phyloP scores from a whole-genome alignment of 768 basidiomycete genomes.

The Nevesoporus exiguus region DNA sequence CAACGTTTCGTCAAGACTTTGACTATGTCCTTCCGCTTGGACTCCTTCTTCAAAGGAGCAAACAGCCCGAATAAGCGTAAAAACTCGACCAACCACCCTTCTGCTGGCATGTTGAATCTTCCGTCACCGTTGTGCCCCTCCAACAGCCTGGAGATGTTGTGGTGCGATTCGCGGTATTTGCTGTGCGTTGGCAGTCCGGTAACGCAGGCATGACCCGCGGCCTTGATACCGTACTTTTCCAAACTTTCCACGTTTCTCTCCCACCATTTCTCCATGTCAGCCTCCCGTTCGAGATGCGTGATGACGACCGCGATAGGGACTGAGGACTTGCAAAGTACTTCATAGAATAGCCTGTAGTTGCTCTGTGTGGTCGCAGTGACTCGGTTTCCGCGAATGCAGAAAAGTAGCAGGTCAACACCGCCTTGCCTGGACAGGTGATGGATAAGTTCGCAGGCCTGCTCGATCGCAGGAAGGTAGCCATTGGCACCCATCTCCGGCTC shows the following conservation, averaged over 20 bases:
- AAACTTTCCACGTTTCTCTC: slow-evolving; percentile 23
- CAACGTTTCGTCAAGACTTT: slow-evolving; percentile 32
- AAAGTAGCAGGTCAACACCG: slow-evolving; percentile 42
- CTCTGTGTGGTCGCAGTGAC: slow-evolving; percentile 35
- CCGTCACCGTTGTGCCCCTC: slow-evolving; percentile 7
- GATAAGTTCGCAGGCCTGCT: slow-evolving; percentile 34
- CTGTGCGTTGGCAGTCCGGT: slow-evolving; percentile 30
- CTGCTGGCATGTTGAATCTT: slow-evolving; percentile 27
- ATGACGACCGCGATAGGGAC: slow-evolving; percentile 34
- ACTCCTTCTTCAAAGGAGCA: slow-evolving; percentile 19
- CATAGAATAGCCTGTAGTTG: slow-evolving; percentile 42
- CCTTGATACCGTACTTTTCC: slow-evolving; percentile 24
- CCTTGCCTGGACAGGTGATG: slow-evolving; percentile 24
- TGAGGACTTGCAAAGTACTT: slow-evolving; percentile 37
- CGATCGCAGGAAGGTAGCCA: slow-evolving; percentile 29
- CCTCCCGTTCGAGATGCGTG: slow-evolving; percentile 40
- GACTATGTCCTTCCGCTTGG: slow-evolving; percentile 22
- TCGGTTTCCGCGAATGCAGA: slow-evolving; percentile 40
- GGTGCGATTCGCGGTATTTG: slow-evolving; percentile 26
- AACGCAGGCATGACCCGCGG: slow-evolving; percentile 34
- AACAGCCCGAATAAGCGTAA: slow-evolving; percentile 25
- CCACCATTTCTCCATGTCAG: slow-evolving; percentile 36
- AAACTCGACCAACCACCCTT: slow-evolving; percentile 24
- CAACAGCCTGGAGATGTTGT: slow-evolving; percentile 18
- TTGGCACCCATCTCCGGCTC: slow-evolving; percentile 27